Evolutionary conservation across 495 filamentous ascomycete species (phyloP).

Genomic region (Penicillium odoratum): DNA sequence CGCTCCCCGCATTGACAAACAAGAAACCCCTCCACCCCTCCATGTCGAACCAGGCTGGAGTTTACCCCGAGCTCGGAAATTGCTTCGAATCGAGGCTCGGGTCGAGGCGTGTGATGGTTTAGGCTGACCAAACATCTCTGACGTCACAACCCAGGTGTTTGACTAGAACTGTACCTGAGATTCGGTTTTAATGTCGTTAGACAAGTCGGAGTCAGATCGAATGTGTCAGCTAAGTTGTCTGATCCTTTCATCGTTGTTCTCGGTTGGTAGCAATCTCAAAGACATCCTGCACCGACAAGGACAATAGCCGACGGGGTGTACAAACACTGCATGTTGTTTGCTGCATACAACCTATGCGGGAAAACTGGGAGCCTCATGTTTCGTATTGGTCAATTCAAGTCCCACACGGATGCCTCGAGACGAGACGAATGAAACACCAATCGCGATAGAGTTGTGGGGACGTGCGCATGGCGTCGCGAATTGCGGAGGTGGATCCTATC

Average conservation of each 20-base stretch:
- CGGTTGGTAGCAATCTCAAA: neutral
- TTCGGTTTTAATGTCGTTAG: neutral
- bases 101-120: neutral
- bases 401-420: conserved; percentile 6
- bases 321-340: neutral
- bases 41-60: neutral
- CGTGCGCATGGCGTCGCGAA: neutral
- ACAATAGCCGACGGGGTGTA: neutral
- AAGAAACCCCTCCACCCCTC: neutral
- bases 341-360: neutral
- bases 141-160: neutral
- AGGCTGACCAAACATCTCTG: neutral
- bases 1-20: neutral
- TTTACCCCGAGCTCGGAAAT: neutral
- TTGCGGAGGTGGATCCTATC: conserved; percentile 13
- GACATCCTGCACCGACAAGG: neutral
- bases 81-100: conserved; percentile 5
- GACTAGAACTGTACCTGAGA: neutral
- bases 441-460: conserved; percentile 5
- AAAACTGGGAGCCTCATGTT: too few relatives aligned
- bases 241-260: neutral
- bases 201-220: neutral
- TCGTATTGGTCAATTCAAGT: neutral
- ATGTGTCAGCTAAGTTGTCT: neutral
- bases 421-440: conserved; percentile 1